Evolutionary conservation across 306 rosid species (phyloP).

Genomic region (Sechiopsis laciniata): DNA sequence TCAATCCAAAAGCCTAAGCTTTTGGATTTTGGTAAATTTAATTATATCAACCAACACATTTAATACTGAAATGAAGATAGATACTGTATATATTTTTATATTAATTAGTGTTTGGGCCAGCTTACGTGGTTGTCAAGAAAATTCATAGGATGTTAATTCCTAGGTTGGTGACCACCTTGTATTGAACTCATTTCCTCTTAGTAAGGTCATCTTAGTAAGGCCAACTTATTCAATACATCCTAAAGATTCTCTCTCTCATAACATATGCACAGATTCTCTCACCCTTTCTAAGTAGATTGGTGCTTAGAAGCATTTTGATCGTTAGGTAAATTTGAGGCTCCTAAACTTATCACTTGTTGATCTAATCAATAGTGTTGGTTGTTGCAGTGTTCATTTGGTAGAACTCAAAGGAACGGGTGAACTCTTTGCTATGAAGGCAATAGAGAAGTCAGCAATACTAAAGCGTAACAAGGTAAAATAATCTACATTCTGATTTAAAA

Average conservation of each 20-base stretch:
- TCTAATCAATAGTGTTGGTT: slow-evolving; percentile 11
- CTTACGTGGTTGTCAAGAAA: too few species aligned
- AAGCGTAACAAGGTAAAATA: slow-evolving; percentile 79
- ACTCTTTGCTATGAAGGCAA: slow-evolving; percentile 93
- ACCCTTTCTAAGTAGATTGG: not conserved
- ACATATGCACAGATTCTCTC: not conserved
- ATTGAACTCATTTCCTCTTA: too few species aligned
- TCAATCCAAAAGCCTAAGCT: too few species aligned
- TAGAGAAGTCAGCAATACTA: slow-evolving; percentile 78
- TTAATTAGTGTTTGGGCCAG: too few species aligned
- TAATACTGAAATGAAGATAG: not conserved
- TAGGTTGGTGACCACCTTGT: too few species aligned
- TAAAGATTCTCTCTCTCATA: not conserved
- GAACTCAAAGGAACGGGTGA: slow-evolving; percentile 71
- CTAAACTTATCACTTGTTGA: not conserved
- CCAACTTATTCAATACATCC: not conserved
- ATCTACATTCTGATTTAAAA: slow-evolving; percentile 2
- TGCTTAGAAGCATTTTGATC: slow-evolving; percentile 7
- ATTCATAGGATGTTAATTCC: too few species aligned
- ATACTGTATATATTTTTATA: too few species aligned
- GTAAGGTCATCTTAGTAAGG: too few species aligned
- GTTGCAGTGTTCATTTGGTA: slow-evolving; percentile 84
- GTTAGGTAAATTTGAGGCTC: not conserved
- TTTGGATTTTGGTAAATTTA: too few species aligned
- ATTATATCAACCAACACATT: too few species aligned